A percentile compares a stretch with the other conserved stretches of the same genome.
Conservation (phyloP, 768 basidiomycete genomes). For the Strobilomyces echinocephalus region DNA sequence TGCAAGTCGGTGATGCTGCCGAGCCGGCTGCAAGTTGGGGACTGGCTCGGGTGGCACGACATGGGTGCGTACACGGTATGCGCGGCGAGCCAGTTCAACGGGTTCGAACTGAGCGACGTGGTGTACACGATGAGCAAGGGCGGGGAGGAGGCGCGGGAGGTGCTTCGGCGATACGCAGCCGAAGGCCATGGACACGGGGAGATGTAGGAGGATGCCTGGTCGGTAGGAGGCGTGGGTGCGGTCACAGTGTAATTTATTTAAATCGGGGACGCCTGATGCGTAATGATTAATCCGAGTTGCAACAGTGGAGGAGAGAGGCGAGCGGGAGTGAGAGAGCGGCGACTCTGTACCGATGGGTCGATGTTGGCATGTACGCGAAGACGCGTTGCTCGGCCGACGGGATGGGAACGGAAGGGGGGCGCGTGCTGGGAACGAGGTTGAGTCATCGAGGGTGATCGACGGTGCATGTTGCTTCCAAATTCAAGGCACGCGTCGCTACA, state of each 20-base stretch:
- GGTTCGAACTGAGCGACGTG: constrained; percentile 77
- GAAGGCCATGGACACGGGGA: constrained; percentile 36
- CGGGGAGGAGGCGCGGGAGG: constrained; percentile 48
- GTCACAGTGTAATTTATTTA: constrained; percentile 11
- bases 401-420: constrained; percentile 2
- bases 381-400: constrained; percentile 9
- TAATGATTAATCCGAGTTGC: constrained; percentile 11
- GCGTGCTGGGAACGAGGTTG: constrained; percentile 6
- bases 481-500: constrained; percentile 19
- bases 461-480: constrained; percentile 22
- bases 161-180: constrained; percentile 46
- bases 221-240: constrained; percentile 1
- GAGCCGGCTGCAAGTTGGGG: constrained; percentile 73
- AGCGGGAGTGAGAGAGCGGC: not conserved
- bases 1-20: constrained; percentile 61
- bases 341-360: constrained; percentile 9
- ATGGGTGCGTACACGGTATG: constrained; percentile 99
- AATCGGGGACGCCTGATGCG: constrained; percentile 6
- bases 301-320: not conserved
- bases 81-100: constrained; percentile 94
- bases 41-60: constrained; percentile 96
- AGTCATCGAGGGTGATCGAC: constrained; percentile 30
- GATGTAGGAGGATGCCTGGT: constrained; percentile 4
- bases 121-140: constrained; percentile 69
- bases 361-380: not conserved